These are phyloP conservation scores for Ganoderma multipileum DNA, from an alignment of 1,284 basidiomycete species.

Conservation along the genomic window DNA sequence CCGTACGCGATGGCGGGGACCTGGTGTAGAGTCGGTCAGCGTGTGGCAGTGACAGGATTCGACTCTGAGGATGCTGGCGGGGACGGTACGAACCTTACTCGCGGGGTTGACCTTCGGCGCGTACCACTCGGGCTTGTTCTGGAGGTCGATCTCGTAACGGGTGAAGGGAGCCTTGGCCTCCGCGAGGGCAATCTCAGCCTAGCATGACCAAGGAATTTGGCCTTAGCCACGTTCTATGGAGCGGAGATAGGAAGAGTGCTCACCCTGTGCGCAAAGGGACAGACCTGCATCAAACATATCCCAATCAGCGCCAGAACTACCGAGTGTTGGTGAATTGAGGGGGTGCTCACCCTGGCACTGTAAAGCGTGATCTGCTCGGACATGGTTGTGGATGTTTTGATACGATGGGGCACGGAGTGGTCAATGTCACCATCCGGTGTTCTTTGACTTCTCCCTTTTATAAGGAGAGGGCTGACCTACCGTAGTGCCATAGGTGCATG, in stretches of 20 bases:
- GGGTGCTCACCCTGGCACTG: constrained; percentile 19
- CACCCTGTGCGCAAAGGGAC: constrained; percentile 31
- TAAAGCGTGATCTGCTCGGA: constrained; percentile 9
- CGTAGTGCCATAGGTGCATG: no score
- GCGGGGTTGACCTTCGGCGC: constrained; percentile 66
- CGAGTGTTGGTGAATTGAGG: not conserved
- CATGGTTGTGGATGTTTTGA: constrained; percentile 1
- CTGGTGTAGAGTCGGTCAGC: constrained; percentile 11
- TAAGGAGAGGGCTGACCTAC: no score
- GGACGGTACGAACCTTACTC: constrained; percentile 52
- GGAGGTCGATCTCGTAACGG: constrained; percentile 31
- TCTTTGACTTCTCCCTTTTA: no score
- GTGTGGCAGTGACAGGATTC: not conserved
- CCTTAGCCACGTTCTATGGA: no score
- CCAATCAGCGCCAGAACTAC: not conserved
- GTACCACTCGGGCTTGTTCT: constrained; percentile 57
- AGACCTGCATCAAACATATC: constrained; percentile 19
- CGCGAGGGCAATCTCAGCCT: constrained; percentile 20
- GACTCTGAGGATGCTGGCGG: not conserved
- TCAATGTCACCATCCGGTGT: no score
- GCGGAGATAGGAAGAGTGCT: not conserved
- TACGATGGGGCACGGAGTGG: not conserved
- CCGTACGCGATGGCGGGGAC: constrained; percentile 66
- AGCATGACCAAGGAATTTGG: not conserved
- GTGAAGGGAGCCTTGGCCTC: constrained; percentile 33